Base-by-base conservation (phyloP, 805 yeast genomes). In the Myxozyma neotropica region DNA sequence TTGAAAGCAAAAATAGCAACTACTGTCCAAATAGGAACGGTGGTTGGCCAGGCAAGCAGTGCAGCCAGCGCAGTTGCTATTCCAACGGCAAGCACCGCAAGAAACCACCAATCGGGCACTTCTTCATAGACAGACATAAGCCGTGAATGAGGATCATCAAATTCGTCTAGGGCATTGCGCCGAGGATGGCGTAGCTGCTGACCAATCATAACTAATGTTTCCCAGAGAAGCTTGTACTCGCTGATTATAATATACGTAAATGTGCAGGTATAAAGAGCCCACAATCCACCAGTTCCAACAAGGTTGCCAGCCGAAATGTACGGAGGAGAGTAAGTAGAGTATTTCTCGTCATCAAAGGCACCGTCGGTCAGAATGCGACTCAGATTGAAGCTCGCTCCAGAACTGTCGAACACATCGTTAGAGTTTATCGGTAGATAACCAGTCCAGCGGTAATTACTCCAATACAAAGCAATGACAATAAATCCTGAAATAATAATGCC, bases 291-390 rank as follows among this genome's bases (percentile, higher is more conserved):
- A 13, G 49, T 53, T 24, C 52, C 53, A 3, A 81, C 82, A 63
- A 82, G 73, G 68, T 78, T 79, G 0, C 83, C 86, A 3, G 86
- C 86, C 39, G 81, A 69, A 67, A 80, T 82, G 68, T 79, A 83
- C 7, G 87, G 86, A 8, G 86, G 86, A 0, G 86, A 83, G 63
- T 81, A 78, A 40, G 73, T 58, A 55, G 74, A 69, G 69, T 83
- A 83, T 64, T 77, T 79, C 1, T 62, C 68, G 44, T 73, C 69
- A 63, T 81, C 83, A 53, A 86, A 78, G 57, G 78, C 71, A 31
- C 77, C 74, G 19, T 73, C 68, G 66, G 78, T 73, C 38, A 86
- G 72, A 53, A 86, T 81, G 52, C 74, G 74, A 13, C 75, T 44
- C 21, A 82, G 84, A 51, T 84, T 74, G 72, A 85, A 86, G 7